Conservation (phyloP, 805 yeast genomes). For the Metschnikowia lachancei region DNA sequence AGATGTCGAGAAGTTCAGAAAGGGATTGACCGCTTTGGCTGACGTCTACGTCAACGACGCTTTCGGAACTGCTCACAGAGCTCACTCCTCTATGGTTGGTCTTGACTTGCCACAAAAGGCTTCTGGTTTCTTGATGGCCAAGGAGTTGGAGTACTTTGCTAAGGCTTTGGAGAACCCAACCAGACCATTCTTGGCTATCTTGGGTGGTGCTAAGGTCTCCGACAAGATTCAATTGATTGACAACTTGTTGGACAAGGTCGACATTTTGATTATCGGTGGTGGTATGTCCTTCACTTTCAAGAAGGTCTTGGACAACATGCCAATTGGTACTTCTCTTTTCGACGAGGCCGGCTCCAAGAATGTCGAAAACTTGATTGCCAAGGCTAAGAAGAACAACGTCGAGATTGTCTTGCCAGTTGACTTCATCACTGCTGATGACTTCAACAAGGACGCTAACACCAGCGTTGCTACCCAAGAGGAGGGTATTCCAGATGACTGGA, state of each 20-base stretch:
- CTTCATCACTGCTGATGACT: slow-evolving; percentile 92
- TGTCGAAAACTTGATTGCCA: slow-evolving; percentile 86
- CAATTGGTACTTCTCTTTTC: slow-evolving; percentile 88
- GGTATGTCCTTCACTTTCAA: slow-evolving; percentile 99
- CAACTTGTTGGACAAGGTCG: slow-evolving; percentile 94
- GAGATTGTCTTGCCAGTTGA: slow-evolving; percentile 93
- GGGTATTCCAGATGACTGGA: slow-evolving; percentile 94
- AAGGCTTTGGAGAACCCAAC: slow-evolving; percentile 97
- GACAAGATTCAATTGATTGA: slow-evolving; percentile 98
- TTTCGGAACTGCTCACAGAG: slow-evolving; percentile 99
- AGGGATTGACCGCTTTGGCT: slow-evolving; percentile 85
- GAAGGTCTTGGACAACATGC: slow-evolving; percentile 81
- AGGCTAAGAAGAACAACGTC: slow-evolving; percentile 95
- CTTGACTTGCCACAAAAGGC: slow-evolving; percentile 94
- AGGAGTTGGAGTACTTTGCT: slow-evolving; percentile 95
- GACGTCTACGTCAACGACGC: slow-evolving; percentile 92
- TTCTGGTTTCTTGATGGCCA: slow-evolving; percentile 97
- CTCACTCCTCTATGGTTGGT: slow-evolving; percentile 99
- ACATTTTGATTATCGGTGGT: slow-evolving; percentile 93
- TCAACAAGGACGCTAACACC: slow-evolving; percentile 85
- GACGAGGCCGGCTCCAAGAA: slow-evolving; percentile 95
- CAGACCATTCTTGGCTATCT: slow-evolving; percentile 97
- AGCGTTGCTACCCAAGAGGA: slow-evolving; percentile 81
- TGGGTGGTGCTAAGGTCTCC: slow-evolving; percentile 99
- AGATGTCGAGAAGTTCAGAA: slow-evolving; percentile 83